Conservation (phyloP, 2,329 filamentous ascomycete genomes). For the Helotiales sp. region DNA sequence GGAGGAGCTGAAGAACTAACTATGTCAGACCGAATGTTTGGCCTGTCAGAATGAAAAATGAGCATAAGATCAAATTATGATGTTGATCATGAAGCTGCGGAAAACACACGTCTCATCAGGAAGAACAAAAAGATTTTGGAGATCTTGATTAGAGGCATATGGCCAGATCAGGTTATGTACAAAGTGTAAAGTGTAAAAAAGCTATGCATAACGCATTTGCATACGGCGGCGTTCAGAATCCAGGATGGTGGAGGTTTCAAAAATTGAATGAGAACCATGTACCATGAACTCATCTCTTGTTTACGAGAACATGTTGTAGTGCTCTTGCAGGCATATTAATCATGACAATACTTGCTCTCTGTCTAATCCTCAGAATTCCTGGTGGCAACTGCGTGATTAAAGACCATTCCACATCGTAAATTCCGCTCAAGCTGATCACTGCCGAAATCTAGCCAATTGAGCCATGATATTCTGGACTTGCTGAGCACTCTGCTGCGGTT, state of each 20-base stretch:
- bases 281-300: conserved; percentile 7
- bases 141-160: neutral
- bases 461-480: conserved; percentile 75
- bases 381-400: too few species aligned
- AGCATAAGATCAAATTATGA: conserved; percentile 7
- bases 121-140: neutral
- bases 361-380: too few species aligned
- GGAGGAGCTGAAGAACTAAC: neutral
- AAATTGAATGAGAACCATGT: conserved; percentile 6
- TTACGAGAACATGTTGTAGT: neutral
- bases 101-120: neutral
- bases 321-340: neutral
- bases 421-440: conserved; percentile 37
- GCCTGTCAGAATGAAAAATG: conserved; percentile 21
- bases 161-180: conserved; percentile 23
- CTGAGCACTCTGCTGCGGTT: conserved; percentile 43
- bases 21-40: conserved; percentile 31
- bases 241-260: neutral
- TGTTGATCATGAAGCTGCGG: neutral
- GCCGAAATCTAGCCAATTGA: conserved; percentile 65
- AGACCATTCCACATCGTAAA: neutral
- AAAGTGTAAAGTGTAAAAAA: conserved; percentile 10
- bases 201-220: too few species aligned
- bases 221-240: too few species aligned
- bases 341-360: neutral